Evolutionary conservation across 495 filamentous ascomycete genomes (phyloP), one percentile per base, ranked within the genome.

Genomic region (Hypoxylon rickii): DNA sequence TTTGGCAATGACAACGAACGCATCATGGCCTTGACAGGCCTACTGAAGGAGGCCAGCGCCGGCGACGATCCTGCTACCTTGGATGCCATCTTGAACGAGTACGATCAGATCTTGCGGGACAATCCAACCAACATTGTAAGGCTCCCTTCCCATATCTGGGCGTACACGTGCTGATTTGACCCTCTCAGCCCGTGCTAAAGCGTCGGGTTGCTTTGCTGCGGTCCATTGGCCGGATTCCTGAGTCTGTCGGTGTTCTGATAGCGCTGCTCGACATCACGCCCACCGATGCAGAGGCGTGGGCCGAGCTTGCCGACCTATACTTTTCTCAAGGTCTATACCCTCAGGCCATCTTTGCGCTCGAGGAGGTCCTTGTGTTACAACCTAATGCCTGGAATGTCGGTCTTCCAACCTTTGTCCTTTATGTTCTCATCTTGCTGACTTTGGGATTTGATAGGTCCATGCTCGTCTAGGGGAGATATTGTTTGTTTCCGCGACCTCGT

Each of bases 321-420:
- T 74, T 90, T 38, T 73, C 78, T 1, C 87, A 91, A 63, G 88
- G 88, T 4, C 71, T 90, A 63, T 88, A 87, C 61, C 69, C 82
- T 16, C 93, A 96, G 68, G 90, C 92, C 26, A 83, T 93, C 39
- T 97, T 87, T 70, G 86, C 92, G 57, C 74, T 96, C 31, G 95
- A 98, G 66, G 94, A 97, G 68, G 89, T 94, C 33, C 68, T 98
- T 24, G 73, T 97, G 29, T 78, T 96, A 52, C 82, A 84, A n/a
- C 93, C 94, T 7, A 92, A 95, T 76, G 89, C 94, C 20, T 98
- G 95, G 90, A 97, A 90, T 79, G 90, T 94, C 70, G 61, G 88
- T 74, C 41, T 43, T 38, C 40, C 40, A 20, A 39, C 19, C 38
- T 21, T n/a, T n/a, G 0, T 33, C 6, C 37, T 45, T 20, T 58